Evolutionary conservation across 371 early-diverging fungal species (phyloP).

Genomic region (Choanephora cucurbitarum): DNA sequence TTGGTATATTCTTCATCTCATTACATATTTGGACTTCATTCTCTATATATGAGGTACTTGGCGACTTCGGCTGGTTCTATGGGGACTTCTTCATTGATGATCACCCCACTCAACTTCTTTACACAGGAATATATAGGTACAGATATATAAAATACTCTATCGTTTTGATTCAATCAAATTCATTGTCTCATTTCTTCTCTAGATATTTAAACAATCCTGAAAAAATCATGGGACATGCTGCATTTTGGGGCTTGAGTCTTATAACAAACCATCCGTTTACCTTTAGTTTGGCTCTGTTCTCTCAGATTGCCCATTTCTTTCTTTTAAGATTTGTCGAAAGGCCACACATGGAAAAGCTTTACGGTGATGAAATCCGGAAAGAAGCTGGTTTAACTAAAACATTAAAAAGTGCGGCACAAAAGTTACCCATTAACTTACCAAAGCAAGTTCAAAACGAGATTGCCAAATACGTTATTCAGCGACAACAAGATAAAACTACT

Average conservation of each 20-base stretch:
- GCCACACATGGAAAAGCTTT: slow-evolving; percentile 84
- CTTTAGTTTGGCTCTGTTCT: slow-evolving; percentile 79
- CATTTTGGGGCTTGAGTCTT: slow-evolving; percentile 89
- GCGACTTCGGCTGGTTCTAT: slow-evolving; percentile 93
- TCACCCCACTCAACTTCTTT: slow-evolving; percentile 61
- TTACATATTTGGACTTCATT: slow-evolving; percentile 88
- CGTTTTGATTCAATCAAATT: no score
- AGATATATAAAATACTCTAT: no score
- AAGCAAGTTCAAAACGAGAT: slow-evolving; percentile 40
- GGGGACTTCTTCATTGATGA: slow-evolving; percentile 86
- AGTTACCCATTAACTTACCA: slow-evolving; percentile 34
- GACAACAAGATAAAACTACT: slow-evolving; percentile 22
- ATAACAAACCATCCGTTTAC: slow-evolving; percentile 79
- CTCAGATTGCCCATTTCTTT: slow-evolving; percentile 76
- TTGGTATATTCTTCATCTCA: slow-evolving; percentile 74
- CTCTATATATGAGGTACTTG: slow-evolving; percentile 89
- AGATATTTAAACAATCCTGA: slow-evolving; percentile 85
- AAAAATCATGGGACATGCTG: slow-evolving; percentile 86
- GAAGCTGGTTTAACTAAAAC: slow-evolving; percentile 80
- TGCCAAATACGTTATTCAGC: slow-evolving; percentile 41
- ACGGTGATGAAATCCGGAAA: slow-evolving; percentile 77
- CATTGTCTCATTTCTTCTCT: neutral
- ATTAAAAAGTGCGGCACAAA: slow-evolving; percentile 41
- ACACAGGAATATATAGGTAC: slow-evolving; percentile 85
- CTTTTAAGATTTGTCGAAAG: slow-evolving; percentile 84